A percentile compares a stretch with the other conserved stretches of the same genome.
These are phyloP conservation scores for Chytriomyces sp. DNA, from an alignment of 192 early-diverging fungal genomes.

Conservation along the genomic window DNA sequence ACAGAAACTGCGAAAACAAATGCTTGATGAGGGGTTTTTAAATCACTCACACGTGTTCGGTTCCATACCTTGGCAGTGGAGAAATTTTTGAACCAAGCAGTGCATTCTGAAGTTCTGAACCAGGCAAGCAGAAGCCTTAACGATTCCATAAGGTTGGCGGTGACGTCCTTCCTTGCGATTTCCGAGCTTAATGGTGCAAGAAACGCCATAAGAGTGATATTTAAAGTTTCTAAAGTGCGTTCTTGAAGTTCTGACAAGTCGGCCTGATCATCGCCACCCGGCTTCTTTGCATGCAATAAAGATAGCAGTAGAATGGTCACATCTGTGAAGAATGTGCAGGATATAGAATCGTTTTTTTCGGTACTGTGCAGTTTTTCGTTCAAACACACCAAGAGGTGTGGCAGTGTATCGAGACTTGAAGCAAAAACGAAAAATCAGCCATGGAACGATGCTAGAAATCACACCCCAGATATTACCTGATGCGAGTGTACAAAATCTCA, in stretches of 20 bases:
- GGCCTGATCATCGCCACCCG: no score
- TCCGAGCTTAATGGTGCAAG: no score
- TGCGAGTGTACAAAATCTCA: slow-evolving; percentile 42
- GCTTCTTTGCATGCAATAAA: neutral
- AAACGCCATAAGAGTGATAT: no score
- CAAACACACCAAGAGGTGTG: neutral
- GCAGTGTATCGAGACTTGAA: slow-evolving; percentile 6
- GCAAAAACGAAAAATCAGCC: neutral
- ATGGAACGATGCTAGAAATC: neutral
- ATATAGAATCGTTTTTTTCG: neutral
- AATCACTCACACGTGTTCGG: no score
- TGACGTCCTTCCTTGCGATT: no score
- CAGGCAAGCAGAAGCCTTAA: neutral
- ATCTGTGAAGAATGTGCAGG: neutral
- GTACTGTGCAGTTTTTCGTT: neutral
- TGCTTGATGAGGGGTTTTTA: no score
- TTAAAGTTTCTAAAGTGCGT: no score
- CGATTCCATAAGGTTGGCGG: neutral
- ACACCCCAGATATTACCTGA: slow-evolving; percentile 32
- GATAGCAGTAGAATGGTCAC: neutral
- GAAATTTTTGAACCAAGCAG: no score
- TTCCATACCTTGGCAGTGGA: no score
- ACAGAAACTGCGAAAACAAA: neutral
- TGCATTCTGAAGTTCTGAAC: neutral
- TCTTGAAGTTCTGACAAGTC: no score